A percentile compares a stretch with the other conserved stretches of the same genome.
These are phyloP conservation scores for Paraconiothyrium sp. DNA, from an alignment of 2,329 filamentous ascomycete genomes.

Conservation along the genomic window DNA sequence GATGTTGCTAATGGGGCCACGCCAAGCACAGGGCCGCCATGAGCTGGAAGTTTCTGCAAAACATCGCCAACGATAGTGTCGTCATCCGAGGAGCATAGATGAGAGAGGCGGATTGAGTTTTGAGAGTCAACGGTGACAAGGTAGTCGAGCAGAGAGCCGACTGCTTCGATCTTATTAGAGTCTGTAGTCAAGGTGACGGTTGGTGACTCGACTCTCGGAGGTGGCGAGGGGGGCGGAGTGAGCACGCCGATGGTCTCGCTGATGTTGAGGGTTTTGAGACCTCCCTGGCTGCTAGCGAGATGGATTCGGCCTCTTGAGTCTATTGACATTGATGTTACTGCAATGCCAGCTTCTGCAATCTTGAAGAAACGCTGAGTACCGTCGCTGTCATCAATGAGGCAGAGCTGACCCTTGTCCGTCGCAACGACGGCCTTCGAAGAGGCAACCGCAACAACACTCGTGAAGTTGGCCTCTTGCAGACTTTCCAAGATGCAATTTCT, in stretches of 20 bases:
- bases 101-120: slow-evolving; percentile 72
- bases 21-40: slow-evolving; percentile 71
- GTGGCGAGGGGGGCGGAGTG: slow-evolving; percentile 48
- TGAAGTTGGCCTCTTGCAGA: slow-evolving; percentile 85
- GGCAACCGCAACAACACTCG: slow-evolving; percentile 76
- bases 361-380: slow-evolving; percentile 76
- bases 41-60: slow-evolving; percentile 62
- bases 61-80: slow-evolving; percentile 41
- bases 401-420: slow-evolving; percentile 89
- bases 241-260: slow-evolving; percentile 43
- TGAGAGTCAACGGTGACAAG: slow-evolving; percentile 72
- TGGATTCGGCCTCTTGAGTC: slow-evolving; percentile 67
- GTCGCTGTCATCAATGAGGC: slow-evolving; percentile 80
- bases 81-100: slow-evolving; percentile 57
- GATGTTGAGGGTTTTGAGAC: slow-evolving; percentile 58
- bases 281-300: slow-evolving; percentile 73
- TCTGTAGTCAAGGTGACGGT: slow-evolving; percentile 37
- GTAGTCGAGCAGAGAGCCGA: slow-evolving; percentile 49
- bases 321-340: slow-evolving; percentile 72
- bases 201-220: slow-evolving; percentile 45
- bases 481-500: slow-evolving; percentile 87
- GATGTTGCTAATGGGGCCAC: slow-evolving; percentile 71
- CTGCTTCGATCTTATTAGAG: slow-evolving; percentile 48
- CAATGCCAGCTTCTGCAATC: slow-evolving; percentile 72
- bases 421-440: slow-evolving; percentile 81